Base-by-base conservation (phyloP, 225 moss, liverwort and hornwort genomes). In the Sphagnum tenellum region DNA sequence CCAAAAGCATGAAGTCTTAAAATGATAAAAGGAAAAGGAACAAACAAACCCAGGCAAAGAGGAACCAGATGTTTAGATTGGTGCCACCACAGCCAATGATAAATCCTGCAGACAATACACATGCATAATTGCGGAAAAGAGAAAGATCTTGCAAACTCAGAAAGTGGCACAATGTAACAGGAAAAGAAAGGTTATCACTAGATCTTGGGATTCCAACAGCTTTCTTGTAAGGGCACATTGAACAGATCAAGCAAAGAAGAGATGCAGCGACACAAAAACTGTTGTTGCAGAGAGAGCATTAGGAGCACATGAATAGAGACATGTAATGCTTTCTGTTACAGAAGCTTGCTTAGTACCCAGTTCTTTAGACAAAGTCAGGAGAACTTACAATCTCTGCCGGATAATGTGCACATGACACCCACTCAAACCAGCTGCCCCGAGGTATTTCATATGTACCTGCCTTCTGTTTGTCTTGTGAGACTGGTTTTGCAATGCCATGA, bases 371-470 rank as follows among this genome's bases (percentile, higher is more conserved):
- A 4, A 0, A 7, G 14, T 29, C 29, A 29, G 12, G 47, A 57
- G 8, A 62, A 81, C 92, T 69, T 69, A 90, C 96, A 66, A 90
- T 79, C 85, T 98, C 96, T 70, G 92, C 96, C 58, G 92, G 77
- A 64, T 90, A 93, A 66, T 98, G 96, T 59, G 88, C 81, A 70
- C 83, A 77, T 58, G 96, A 98, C 56, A 91, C 90, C 78, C 76
- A 78, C 73, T 98, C 90, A 67, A 98, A 98, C 96, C 96, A 98
- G 70, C 87, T 93, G 56, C 96, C 96, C 49, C 9, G 64, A 2
- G 96, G 96, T 63, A 98, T 84, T 53, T 79, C 82, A 52, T 98
- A 98, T 54, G 63, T 80, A 49, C 83, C 73, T 64, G 48, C 49
- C 73, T 64, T 80, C 52, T 49, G 73, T 60, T 75, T 74, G 65